Conservation (phyloP, 2,329 filamentous ascomycete species). For the Lasiodiplodia citricola region DNA sequence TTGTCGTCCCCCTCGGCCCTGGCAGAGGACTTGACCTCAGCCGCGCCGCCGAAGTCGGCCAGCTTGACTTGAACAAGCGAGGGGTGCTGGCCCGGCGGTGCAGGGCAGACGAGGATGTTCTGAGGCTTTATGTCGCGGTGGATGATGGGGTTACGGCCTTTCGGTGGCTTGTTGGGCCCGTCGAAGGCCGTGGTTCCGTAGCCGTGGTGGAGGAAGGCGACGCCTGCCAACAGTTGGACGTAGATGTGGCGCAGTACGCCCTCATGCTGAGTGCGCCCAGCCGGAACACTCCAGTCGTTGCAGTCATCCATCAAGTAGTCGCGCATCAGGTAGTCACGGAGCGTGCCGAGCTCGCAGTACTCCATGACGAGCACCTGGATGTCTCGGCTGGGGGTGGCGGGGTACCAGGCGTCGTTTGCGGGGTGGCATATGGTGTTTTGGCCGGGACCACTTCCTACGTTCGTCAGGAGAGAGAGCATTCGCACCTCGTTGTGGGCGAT, state of each 20-base stretch:
- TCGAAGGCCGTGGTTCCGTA: constrained; percentile 3
- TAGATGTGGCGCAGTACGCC: background rate
- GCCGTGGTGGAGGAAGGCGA: background rate
- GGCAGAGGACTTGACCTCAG: background rate
- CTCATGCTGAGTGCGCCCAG: background rate
- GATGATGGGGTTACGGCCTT: background rate
- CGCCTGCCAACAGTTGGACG: background rate
- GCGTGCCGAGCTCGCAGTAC: background rate
- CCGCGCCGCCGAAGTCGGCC: background rate
- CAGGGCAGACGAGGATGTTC: background rate
- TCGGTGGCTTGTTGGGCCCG: background rate
- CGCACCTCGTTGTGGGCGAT: background rate
- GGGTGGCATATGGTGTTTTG: background rate
- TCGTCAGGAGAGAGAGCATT: background rate
- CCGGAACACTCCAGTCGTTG: background rate
- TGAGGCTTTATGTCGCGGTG: constrained; percentile 9
- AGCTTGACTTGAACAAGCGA: background rate
- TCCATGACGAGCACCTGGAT: background rate
- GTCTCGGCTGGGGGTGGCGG: background rate
- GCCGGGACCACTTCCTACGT: background rate
- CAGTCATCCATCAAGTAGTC: background rate
- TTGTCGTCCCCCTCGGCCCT: background rate
- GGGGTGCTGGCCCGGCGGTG: background rate
- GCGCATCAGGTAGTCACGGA: background rate
- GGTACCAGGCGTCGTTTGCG: background rate